A percentile compares a stretch with the other conserved stretches of the same genome.
Evolutionary conservation across 495 filamentous ascomycete genomes (phyloP).

Genomic region (Baudoinia panamericana): DNA sequence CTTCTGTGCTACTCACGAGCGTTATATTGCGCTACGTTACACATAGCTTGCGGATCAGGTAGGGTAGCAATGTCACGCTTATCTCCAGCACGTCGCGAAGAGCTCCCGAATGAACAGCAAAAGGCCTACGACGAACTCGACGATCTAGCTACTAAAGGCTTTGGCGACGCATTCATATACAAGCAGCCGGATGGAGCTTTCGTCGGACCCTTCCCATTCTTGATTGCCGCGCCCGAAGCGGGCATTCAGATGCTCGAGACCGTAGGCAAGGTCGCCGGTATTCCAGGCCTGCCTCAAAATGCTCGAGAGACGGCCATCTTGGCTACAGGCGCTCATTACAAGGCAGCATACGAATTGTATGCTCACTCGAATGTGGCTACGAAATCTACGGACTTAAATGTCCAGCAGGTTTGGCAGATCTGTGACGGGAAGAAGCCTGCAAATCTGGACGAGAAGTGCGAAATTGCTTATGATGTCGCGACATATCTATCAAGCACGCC

Average conservation of each 20-base stretch:
- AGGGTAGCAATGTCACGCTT: conserved; percentile 7
- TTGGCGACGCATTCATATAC: conserved; percentile 5
- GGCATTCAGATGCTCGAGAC: conserved; percentile 2
- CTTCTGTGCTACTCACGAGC: not conserved
- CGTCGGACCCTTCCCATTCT: conserved; percentile 13
- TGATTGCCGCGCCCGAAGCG: conserved; percentile 2
- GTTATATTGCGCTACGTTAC: too few species aligned
- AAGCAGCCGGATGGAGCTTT: conserved; percentile 10
- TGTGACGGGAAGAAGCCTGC: conserved; percentile 9
- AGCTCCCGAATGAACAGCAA: not conserved
- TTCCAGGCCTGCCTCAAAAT: conserved; percentile 8
- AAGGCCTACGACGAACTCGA: conserved; percentile 5
- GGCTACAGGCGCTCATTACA: conserved; percentile 10
- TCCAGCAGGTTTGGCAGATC: not conserved
- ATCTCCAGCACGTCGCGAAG: conserved; percentile 1
- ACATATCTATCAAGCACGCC: conserved; percentile 4
- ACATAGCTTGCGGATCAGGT: too few species aligned
- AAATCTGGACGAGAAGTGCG: conserved; percentile 6
- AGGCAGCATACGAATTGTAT: conserved; percentile 20
- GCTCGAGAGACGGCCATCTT: conserved; percentile 16
- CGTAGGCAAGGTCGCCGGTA: not conserved
- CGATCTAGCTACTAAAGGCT: not conserved
- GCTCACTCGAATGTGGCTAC: conserved; percentile 13
- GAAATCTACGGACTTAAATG: not conserved
- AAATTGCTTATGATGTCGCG: conserved; percentile 14